Base-by-base conservation (phyloP, 768 basidiomycete species). In the Boletellus emodensis region DNA sequence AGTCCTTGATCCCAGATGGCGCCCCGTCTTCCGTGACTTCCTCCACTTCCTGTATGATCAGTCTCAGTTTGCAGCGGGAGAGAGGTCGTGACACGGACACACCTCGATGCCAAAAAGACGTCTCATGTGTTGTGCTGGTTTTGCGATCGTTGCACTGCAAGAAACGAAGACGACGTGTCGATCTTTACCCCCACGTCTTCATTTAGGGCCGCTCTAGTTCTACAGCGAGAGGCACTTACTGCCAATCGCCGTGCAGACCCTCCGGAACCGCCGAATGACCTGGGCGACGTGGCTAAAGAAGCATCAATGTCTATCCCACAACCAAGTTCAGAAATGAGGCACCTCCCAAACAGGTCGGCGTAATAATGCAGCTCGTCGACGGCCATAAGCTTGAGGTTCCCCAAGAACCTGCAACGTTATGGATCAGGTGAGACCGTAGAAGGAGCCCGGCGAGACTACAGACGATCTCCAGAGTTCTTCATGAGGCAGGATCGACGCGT, bases 301-400 rank as follows among this genome's bases (percentile, higher is more conserved):
- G 33, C 18, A 40, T 53, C 43, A 55, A 46, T 9, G 15, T 6
- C 7, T 17, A 45, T 28, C 18, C 4, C 26, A 7, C 22, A 26
- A 30, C 4, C 35, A 12, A 0, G 17, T 28, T 32, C 32, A 11
- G 22, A 48, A 46, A 36, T 14, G 15, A 3, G 55, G 20, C 56
- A 86, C 89, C 87, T 90, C 55, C 91, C 93, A 45, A 94, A 77
- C 11, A 87, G 69, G 35, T 86, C 85, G 2, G 81, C 76, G 61
- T 95, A 94, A 61, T 90, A 93, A 65, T 95, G 92, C 33, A 94
- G 63, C 62, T 95, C 92, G 60, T 94, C 89, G 2, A 93, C 83
- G 1, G 81, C 90, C 47, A 94, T 74, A 13, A 92, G 71, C 68
- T 79, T 87, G 55, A 93, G 71, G 57, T 84, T 83, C 60, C 82